These are phyloP conservation scores for Sclerotinia nivalis DNA, from an alignment of 2,329 filamentous ascomycete genomes.

Conservation along the genomic window DNA sequence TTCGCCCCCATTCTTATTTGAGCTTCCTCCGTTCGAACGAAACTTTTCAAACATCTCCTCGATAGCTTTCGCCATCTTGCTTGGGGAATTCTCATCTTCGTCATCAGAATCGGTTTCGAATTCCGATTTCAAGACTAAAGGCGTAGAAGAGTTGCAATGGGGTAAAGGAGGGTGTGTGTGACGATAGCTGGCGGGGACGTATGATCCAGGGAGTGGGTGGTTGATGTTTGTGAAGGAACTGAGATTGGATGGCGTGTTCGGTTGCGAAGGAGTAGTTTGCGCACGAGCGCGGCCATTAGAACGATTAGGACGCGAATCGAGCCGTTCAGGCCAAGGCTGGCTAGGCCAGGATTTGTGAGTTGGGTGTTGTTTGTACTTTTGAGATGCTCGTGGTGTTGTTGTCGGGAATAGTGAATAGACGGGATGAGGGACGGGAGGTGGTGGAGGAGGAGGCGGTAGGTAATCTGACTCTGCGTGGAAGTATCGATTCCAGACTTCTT, in stretches of 20 bases:
- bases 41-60: conserved; percentile 24
- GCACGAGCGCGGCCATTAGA: conserved; percentile 12
- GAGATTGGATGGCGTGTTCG: conserved; percentile 6
- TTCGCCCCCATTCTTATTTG: not conserved
- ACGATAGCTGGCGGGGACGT: conserved; percentile 2
- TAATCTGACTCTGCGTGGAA: conserved; percentile 1
- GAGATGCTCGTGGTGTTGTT: not conserved
- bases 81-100: conserved; percentile 20
- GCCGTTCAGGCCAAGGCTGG: conserved; percentile 20
- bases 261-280: conserved; percentile 11
- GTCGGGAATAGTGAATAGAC: conserved; percentile 18
- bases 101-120: conserved; percentile 23
- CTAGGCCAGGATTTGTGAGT: conserved; percentile 22
- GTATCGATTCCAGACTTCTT: conserved; percentile 23
- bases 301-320: conserved; percentile 18
- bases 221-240: conserved; percentile 4
- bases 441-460: not conserved
- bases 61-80: conserved; percentile 21
- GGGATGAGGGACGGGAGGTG: not conserved
- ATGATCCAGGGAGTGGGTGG: not conserved
- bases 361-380: conserved; percentile 11
- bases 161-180: conserved; percentile 3
- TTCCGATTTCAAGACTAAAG: conserved; percentile 14
- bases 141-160: conserved; percentile 8
- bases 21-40: not conserved